Base-by-base conservation (phyloP, 352 stramenopile species). In the Pythium guiyangense region DNA sequence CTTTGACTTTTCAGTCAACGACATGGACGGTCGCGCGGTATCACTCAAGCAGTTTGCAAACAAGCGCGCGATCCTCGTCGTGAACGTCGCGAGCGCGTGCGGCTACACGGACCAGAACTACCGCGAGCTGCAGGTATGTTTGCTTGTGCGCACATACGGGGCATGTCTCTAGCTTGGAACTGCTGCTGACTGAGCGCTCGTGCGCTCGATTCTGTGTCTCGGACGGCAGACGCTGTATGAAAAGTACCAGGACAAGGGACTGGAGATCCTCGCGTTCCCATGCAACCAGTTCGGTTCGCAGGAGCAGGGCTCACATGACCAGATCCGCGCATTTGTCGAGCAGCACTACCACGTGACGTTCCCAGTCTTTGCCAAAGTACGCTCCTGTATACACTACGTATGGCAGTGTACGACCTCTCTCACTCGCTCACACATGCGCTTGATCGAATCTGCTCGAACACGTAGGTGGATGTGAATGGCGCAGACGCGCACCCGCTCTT, bases 201-300 rank as follows among this genome's bases (percentile, higher is more conserved):
- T 34, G 29, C 29, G 0, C 29, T 34, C 29, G 5, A 9, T 34
- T 2, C 9, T 34, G 29, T 34, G 29, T 34, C 5, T 34, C 5
- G 29, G 29, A 34, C 29, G 3, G 29, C 29, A 34, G 29, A 34
- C 66, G 50, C 56, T 92, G 44, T 90, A 92, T 44, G 77, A 87
- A 9, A 88, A 87, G 62, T 89, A 94, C 60, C 72, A 87, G 47
- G 51, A 70, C 27, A 52, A 74, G 44, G 84, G 84, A 0, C 76
- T 98, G 42, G 82, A 84, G 66, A 92, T 98, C 62, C 67, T 98
- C 37, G 91, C 77, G 20, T 98, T 98, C 73, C 95, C 95, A 8
- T 98, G 95, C 83, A 98, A 98, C 73, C 95, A 98, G 67, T 98
- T 98, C 70, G 93, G 91, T 15, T 56, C 71, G 11, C 91, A 98